Evolutionary conservation across 2,329 filamentous ascomycete species (phyloP).

Genomic region (Microdochium trichocladiopsis): DNA sequence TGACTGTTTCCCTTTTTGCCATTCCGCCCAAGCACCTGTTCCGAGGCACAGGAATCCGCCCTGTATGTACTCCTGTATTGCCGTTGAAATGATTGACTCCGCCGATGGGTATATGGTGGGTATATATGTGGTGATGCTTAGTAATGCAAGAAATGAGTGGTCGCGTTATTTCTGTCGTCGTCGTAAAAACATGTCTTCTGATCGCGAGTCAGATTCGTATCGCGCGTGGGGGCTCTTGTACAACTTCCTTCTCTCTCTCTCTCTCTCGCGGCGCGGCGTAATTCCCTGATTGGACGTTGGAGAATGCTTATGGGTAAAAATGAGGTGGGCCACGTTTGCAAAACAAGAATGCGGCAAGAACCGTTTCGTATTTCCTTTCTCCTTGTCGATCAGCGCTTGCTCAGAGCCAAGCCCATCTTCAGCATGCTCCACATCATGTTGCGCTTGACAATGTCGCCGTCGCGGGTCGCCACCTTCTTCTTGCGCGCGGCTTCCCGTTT

Average conservation of each 20-base stretch:
- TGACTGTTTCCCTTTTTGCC: too few relatives aligned
- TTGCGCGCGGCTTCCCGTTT: neutral
- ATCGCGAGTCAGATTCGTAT: neutral
- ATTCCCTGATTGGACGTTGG: too few relatives aligned
- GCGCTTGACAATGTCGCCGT: neutral
- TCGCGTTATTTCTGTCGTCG: neutral
- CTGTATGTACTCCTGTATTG: neutral
- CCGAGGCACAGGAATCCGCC: too few relatives aligned
- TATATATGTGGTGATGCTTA: neutral
- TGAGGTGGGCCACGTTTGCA: neutral
- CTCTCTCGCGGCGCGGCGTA: too few relatives aligned
- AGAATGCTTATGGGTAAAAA: too few relatives aligned
- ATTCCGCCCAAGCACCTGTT: too few relatives aligned
- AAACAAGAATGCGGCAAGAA: neutral
- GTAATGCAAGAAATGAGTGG: neutral
- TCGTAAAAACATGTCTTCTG: neutral
- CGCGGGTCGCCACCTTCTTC: neutral
- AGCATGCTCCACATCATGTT: neutral
- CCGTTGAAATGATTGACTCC: neutral
- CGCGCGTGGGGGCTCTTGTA: neutral
- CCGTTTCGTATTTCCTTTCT: too few relatives aligned
- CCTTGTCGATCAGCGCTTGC: neutral
- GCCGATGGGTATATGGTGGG: slow-evolving; percentile 1
- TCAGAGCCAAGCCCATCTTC: neutral
- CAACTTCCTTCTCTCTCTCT: too few relatives aligned